These are phyloP conservation scores for Aegilops umbellulata DNA, from an alignment of 176 grass and related monocot species.

Conservation along the genomic window DNA sequence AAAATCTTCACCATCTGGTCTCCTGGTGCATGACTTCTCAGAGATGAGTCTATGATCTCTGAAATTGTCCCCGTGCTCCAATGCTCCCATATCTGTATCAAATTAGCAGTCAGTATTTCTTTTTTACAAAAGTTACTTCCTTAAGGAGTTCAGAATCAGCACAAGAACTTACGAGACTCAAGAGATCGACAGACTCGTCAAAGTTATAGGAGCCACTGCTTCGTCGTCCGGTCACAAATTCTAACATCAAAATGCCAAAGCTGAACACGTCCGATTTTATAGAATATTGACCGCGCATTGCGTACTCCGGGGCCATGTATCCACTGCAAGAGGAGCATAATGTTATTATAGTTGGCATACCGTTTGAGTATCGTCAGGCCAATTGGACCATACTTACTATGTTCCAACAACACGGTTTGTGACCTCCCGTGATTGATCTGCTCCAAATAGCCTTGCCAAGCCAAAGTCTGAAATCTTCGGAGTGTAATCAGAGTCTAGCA, in stretches of 20 bases:
- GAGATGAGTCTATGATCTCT: constrained; percentile 36
- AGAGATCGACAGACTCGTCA: constrained; percentile 41
- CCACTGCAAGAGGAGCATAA: constrained; percentile 28
- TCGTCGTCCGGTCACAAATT: constrained; percentile 59
- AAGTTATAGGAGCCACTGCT: constrained; percentile 30
- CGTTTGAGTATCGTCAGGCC: neutral
- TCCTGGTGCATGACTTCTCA: constrained; percentile 20
- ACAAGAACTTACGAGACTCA: constrained; percentile 37
- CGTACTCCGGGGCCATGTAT: constrained; percentile 55
- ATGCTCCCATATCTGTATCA: constrained; percentile 57
- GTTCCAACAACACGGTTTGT: constrained; percentile 58
- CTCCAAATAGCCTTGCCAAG: constrained; percentile 52
- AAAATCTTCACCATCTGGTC: constrained; percentile 38
- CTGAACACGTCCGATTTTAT: constrained; percentile 63
- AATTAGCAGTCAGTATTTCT: neutral
- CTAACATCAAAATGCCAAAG: constrained; percentile 65
- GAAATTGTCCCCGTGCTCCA: constrained; percentile 41
- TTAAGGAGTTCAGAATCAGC: neutral
- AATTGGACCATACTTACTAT: constrained; percentile 55
- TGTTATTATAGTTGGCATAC: neutral
- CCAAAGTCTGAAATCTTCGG: constrained; percentile 81
- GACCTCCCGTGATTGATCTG: constrained; percentile 39
- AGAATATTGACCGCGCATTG: constrained; percentile 62
- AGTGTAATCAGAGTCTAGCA: constrained; percentile 35
- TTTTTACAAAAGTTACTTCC: neutral